phyloP scores from a whole-genome alignment of 2,329 filamentous ascomycete species.

The Coniochaeta sp. region DNA sequence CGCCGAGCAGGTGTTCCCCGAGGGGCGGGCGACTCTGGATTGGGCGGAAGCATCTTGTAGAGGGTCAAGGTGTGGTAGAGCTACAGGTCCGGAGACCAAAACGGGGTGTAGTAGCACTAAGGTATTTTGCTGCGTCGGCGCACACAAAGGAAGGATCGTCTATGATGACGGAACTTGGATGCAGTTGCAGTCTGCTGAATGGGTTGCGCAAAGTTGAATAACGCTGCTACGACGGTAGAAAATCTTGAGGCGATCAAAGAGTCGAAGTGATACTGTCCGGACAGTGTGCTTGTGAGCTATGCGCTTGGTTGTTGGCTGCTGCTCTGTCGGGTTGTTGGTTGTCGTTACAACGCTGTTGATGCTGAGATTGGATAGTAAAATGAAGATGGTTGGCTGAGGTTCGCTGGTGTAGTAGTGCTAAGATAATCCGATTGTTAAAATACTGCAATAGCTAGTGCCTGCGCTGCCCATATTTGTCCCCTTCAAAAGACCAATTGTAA shows the following conservation, averaged over 20 bases:
- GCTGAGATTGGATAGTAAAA: not conserved
- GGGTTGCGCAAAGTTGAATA: not conserved
- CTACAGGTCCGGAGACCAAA: not conserved
- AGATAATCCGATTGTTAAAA: conserved; percentile 12
- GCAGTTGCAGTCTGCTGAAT: not conserved
- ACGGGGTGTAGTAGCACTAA: conserved; percentile 18
- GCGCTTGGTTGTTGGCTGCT: conserved; percentile 4
- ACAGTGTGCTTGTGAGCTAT: not conserved
- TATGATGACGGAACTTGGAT: not conserved
- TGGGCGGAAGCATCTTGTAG: conserved; percentile 25
- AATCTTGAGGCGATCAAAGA: not conserved
- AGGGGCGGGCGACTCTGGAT: conserved; percentile 13
- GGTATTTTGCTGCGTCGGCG: not conserved
- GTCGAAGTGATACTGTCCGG: not conserved
- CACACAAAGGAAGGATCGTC: not conserved
- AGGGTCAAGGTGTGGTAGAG: not conserved
- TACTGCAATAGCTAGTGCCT: conserved; percentile 12
- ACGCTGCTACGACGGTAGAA: not conserved
- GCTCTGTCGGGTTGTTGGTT: conserved; percentile 5
- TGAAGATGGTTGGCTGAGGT: not conserved
- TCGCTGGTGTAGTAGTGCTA: conserved; percentile 7
- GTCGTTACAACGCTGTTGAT: not conserved
- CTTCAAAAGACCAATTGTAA: conserved; percentile 3
- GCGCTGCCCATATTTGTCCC: conserved; percentile 16
- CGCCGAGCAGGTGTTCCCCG: conserved; percentile 32